Base-by-base conservation (phyloP, 1,284 basidiomycete species). In the Fomes fomentarius region DNA sequence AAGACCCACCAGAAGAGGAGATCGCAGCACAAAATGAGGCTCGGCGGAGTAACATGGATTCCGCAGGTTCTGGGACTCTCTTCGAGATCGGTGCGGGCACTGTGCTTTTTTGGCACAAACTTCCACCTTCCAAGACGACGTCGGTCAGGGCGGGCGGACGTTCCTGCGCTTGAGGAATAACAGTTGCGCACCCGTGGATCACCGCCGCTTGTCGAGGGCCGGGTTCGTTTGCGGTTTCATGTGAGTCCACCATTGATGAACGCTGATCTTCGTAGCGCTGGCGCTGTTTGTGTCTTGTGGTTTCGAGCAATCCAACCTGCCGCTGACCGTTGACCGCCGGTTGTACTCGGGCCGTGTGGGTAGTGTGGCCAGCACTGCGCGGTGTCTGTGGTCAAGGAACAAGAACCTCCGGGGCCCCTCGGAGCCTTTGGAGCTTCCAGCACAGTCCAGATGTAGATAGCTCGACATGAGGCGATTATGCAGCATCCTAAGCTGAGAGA, bases 11-110 rank as follows among this genome's bases (percentile, higher is more conserved):
- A 14, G 45, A 47, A 43, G 31, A 24, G 25, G 33, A 52, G 51
- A 56, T 60, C 51, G 49, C 58, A 56, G 54, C 46, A 47, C 35
- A 41, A n/a, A n/a, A n/a, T n/a, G n/a, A n/a, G n/a, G n/a, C n/a
- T n/a, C n/a, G n/a, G n/a, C n/a, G n/a, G n/a, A n/a, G n/a, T n/a
- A n/a, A n/a, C 17, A n/a, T 43, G 14, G 26, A 22, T 45, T 34
- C 10, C 26, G 6, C 30, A 12, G 28, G 26, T 19, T 19, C 5
- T 34, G 30, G n/a, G 43, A 28, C 10, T 11, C n/a, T n/a, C n/a
- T n/a, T n/a, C n/a, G n/a, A n/a, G n/a, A n/a, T n/a, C n/a, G n/a
- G n/a, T n/a, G n/a, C n/a, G n/a, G n/a, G n/a, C n/a, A n/a, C n/a
- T n/a, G n/a, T n/a, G n/a, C n/a, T n/a, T n/a, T n/a, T n/a, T n/a